Conservation (phyloP, 345 rosid species). For the Citrus trifoliata region DNA sequence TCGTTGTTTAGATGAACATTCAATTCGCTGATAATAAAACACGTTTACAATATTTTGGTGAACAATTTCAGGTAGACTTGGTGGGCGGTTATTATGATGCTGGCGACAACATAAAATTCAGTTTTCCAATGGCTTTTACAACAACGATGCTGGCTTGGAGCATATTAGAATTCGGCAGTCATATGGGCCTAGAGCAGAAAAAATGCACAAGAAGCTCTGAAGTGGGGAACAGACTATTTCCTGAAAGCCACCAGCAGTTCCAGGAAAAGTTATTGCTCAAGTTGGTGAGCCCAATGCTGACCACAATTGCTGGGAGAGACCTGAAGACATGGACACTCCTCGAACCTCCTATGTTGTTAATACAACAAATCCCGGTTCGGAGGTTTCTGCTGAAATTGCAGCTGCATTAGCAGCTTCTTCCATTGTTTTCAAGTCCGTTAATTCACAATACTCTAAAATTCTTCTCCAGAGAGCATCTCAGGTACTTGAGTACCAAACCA, state of each 20-base stretch:
- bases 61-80: constrained; percentile 40
- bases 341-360: constrained; percentile 62
- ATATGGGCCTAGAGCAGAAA: constrained; percentile 37
- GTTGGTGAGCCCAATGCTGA: constrained; percentile 64
- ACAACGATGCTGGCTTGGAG: constrained; percentile 75
- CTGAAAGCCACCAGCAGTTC: constrained; percentile 55
- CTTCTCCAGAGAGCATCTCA: constrained; percentile 45
- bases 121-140: constrained; percentile 84
- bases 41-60: no score
- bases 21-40: no score
- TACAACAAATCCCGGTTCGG: constrained; percentile 58
- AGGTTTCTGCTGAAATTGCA: constrained; percentile 74
- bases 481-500: constrained; percentile 2
- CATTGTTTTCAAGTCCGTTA: constrained; percentile 42
- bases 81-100: constrained; percentile 85
- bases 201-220: constrained; percentile 50
- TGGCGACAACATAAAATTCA: constrained; percentile 83
- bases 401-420: constrained; percentile 88
- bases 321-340: constrained; percentile 92
- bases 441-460: constrained; percentile 32
- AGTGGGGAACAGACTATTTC: constrained; percentile 80
- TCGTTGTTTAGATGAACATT: no score
- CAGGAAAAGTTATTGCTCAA: constrained; percentile 26
- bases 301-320: constrained; percentile 83
- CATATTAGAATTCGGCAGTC: constrained; percentile 58